phyloP scores from a whole-genome alignment of 352 stramenopile species.

The Pythium scleroteichum region DNA sequence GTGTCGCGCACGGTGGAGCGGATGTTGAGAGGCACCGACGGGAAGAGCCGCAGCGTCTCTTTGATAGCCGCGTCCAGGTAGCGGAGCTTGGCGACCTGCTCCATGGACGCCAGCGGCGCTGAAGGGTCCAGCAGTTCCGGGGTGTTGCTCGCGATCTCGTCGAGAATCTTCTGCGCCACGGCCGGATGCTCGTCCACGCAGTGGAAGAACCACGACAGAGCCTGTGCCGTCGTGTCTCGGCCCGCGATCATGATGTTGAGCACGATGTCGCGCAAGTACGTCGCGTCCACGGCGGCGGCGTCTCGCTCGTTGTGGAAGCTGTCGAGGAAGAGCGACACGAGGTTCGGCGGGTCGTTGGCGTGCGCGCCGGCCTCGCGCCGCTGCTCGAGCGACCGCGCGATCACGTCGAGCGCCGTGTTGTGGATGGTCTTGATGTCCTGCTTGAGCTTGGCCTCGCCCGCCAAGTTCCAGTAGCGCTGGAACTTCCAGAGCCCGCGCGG shows the following conservation, averaged over 20 bases:
- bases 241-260: conserved; percentile 82
- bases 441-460: conserved; percentile 35
- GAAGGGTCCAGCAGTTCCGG: conserved; percentile 22
- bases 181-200: conserved; percentile 51
- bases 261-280: conserved; percentile 67
- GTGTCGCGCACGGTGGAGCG: conserved; percentile 43
- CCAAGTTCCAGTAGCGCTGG: conserved; percentile 37
- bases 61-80: conserved; percentile 42
- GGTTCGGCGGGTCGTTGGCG: background rate
- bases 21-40: conserved; percentile 44
- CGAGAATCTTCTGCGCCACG: conserved; percentile 44
- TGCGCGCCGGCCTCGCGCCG: background rate
- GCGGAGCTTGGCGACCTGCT: conserved; percentile 23
- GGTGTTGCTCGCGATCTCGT: conserved; percentile 42
- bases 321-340: conserved; percentile 35
- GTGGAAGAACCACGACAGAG: conserved; percentile 74
- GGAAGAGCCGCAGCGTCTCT: conserved; percentile 46
- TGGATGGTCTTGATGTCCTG: conserved; percentile 39
- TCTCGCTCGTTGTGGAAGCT: conserved; percentile 7
- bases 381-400: conserved; percentile 35
- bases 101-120: conserved; percentile 14
- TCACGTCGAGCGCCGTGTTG: conserved; percentile 38
- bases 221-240: conserved; percentile 74
- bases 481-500: conserved; percentile 50
- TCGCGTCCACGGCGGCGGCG: conserved; percentile 26